Evolutionary conservation across 306 rosid species (phyloP).

Genomic region (Cucurbita ficifolia): DNA sequence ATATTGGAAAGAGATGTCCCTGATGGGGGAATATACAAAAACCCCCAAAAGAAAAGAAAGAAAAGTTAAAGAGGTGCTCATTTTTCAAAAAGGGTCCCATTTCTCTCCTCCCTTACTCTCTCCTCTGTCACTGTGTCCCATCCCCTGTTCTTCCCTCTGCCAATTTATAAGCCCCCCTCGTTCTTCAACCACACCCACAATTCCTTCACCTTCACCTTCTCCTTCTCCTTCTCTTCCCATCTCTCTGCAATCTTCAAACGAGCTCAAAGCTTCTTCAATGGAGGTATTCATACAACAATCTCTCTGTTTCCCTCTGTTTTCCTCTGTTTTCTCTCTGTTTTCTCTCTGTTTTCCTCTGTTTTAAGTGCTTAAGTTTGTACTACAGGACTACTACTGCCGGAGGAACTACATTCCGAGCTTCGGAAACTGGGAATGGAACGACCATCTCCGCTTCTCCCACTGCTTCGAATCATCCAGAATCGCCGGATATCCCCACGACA

Average conservation of each 20-base stretch:
- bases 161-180: background rate
- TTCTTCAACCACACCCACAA: background rate
- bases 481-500: constrained; percentile 34
- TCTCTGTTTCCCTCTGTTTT: background rate
- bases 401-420: constrained; percentile 58
- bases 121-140: too few relatives aligned
- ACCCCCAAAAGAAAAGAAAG: too few relatives aligned
- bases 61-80: too few relatives aligned
- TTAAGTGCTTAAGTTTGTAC: background rate
- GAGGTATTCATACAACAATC: background rate
- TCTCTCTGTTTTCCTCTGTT: too few relatives aligned
- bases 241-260: background rate
- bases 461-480: constrained; percentile 76
- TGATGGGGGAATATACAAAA: too few relatives aligned
- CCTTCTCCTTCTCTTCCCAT: background rate
- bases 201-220: background rate
- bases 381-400: constrained; percentile 43
- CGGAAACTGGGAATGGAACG: constrained; percentile 97
- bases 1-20: too few relatives aligned
- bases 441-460: constrained; percentile 60
- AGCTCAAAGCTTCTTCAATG: background rate
- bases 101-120: too few relatives aligned
- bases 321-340: background rate
- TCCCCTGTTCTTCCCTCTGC: too few relatives aligned
- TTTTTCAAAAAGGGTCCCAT: too few relatives aligned